Evolutionary conservation across 495 filamentous ascomycete genomes (phyloP).

Genomic region (Podospora sp.): DNA sequence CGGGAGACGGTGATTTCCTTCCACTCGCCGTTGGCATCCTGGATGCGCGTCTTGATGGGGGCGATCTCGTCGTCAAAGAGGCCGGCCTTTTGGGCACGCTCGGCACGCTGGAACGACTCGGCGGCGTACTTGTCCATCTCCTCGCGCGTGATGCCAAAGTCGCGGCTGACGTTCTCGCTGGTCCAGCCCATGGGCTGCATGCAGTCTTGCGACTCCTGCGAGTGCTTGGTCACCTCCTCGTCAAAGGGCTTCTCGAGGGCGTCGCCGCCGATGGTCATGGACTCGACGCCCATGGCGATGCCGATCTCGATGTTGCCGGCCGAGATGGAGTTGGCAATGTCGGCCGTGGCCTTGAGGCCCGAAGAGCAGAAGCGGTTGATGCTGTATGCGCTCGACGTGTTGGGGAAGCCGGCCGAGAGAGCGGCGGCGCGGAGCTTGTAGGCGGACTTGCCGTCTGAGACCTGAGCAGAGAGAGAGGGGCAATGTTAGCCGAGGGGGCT

Average conservation of each 20-base stretch:
- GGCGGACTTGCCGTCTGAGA: conserved; percentile 76
- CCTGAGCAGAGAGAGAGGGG: conserved; percentile 55
- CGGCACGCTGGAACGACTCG: conserved; percentile 83
- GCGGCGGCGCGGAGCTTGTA: conserved; percentile 88
- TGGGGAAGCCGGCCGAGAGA: conserved; percentile 91
- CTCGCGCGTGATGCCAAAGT: conserved; percentile 83
- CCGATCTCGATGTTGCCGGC: conserved; percentile 82
- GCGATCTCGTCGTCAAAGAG: conserved; percentile 95
- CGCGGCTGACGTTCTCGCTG: conserved; percentile 89
- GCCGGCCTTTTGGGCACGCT: conserved; percentile 87
- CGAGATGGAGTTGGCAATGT: conserved; percentile 87
- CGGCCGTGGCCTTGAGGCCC: conserved; percentile 90
- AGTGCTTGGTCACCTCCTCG: conserved; percentile 68
- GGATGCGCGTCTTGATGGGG: conserved; percentile 77
- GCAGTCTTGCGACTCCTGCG: conserved; percentile 80
- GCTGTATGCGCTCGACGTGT: conserved; percentile 76
- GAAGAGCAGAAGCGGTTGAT: conserved; percentile 98
- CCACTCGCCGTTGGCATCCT: conserved; percentile 79
- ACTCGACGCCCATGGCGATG: conserved; percentile 83
- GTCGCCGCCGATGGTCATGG: conserved; percentile 76
- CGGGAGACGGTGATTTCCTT: conserved; percentile 74
- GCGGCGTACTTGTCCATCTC: conserved; percentile 82
- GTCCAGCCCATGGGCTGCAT: conserved; percentile 98
- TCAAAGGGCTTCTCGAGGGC: conserved; percentile 72
- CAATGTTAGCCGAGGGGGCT: neutral